These are phyloP conservation scores for Aureobasidium lini DNA, from an alignment of 2,329 filamentous ascomycete species.

Conservation along the genomic window DNA sequence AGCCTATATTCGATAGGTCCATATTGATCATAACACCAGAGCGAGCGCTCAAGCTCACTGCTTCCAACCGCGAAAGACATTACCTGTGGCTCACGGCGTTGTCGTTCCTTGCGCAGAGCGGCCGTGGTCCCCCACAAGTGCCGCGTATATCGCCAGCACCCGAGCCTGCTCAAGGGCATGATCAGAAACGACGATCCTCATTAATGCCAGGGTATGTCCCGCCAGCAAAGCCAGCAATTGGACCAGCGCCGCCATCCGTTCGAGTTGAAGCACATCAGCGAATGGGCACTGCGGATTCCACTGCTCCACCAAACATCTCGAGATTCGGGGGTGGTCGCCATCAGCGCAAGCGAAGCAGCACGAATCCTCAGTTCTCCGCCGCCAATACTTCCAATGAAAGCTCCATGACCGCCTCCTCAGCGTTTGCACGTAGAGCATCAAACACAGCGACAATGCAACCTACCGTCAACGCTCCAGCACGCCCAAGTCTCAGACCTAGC, in stretches of 20 bases:
- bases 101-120: conserved; percentile 88
- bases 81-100: conserved; percentile 92
- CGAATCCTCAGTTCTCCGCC: conserved; percentile 61
- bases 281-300: conserved; percentile 46
- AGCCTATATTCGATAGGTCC: conserved; percentile 69
- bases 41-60: conserved; percentile 91
- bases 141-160: conserved; percentile 26
- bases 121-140: conserved; percentile 58
- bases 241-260: conserved; percentile 20
- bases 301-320: conserved; percentile 64
- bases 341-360: conserved; percentile 82
- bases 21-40: conserved; percentile 92
- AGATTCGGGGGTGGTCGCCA: conserved; percentile 58
- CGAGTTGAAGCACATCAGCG: conserved; percentile 16
- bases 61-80: conserved; percentile 72
- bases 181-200: conserved; percentile 21
- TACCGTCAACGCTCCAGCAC: conserved; percentile 69
- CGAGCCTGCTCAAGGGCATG: conserved; percentile 15
- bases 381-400: conserved; percentile 42
- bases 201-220: conserved; percentile 28
- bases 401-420: background rate
- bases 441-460: conserved; percentile 30
- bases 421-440: conserved; percentile 2
- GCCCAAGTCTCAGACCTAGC: conserved; percentile 32
- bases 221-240: conserved; percentile 12